phyloP scores from a whole-genome alignment of 1,284 basidiomycete species.

The Somion occarium region DNA sequence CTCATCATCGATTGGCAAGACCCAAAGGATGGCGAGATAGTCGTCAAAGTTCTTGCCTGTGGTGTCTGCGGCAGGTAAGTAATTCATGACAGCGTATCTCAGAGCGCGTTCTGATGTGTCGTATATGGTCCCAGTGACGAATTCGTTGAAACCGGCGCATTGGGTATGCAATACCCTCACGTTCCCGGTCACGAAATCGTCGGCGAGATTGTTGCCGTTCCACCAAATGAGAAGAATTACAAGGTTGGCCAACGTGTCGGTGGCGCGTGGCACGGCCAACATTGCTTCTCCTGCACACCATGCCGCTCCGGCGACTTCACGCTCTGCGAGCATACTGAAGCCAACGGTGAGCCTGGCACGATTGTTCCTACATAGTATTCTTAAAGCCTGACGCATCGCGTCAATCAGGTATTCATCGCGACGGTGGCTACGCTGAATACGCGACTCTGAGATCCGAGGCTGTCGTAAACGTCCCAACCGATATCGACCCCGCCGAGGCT shows the following conservation, averaged over 20 bases:
- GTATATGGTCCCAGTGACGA: constrained; percentile 16
- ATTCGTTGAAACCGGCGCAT: constrained; percentile 12
- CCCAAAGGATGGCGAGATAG: constrained; percentile 26
- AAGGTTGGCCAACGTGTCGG: constrained; percentile 26
- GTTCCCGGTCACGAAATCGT: constrained; percentile 25
- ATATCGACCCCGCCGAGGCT: constrained; percentile 30
- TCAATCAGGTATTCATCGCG: constrained; percentile 29
- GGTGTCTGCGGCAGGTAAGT: constrained; percentile 21
- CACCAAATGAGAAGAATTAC: constrained; percentile 15
- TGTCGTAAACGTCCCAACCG: constrained; percentile 26
- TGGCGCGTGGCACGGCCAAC: constrained; percentile 24
- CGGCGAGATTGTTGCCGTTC: constrained; percentile 22
- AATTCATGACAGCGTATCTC: constrained; percentile 10
- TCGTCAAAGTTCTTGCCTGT: constrained; percentile 30
- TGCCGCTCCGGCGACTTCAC: constrained; percentile 22
- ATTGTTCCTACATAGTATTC: too few relatives aligned
- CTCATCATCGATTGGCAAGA: constrained; percentile 24
- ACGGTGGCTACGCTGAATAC: constrained; percentile 33
- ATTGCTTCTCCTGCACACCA: constrained; percentile 19
- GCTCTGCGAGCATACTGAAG: constrained; percentile 8
- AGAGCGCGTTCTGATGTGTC: constrained; percentile 19
- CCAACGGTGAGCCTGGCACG: constrained; percentile 10
- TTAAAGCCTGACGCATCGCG: too few relatives aligned
- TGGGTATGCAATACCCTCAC: constrained; percentile 14
- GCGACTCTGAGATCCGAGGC: constrained; percentile 30